A percentile compares a stretch with the other conserved stretches of the same genome.
These are phyloP conservation scores for Acmispon strigosus DNA, from an alignment of 306 rosid genomes.

Conservation along the genomic window DNA sequence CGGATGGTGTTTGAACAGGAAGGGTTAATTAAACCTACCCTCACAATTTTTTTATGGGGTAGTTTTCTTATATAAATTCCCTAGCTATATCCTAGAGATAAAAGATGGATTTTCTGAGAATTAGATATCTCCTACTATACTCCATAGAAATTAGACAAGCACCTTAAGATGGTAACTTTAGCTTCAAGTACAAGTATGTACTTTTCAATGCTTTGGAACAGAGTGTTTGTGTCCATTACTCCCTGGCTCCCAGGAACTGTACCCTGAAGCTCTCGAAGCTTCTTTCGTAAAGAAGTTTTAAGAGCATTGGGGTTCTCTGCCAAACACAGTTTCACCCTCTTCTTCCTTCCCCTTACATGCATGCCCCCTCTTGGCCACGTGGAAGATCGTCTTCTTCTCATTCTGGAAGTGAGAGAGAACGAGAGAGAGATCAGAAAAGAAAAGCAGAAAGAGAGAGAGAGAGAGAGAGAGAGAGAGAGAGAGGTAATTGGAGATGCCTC, in stretches of 20 bases:
- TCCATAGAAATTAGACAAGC: constrained; percentile 53
- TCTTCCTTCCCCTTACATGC: constrained; percentile 43
- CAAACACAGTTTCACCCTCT: constrained; percentile 34
- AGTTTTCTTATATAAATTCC: too few species aligned
- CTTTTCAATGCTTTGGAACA: constrained; percentile 43
- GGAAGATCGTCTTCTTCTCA: constrained; percentile 37
- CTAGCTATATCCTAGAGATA: too few species aligned
- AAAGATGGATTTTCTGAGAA: too few species aligned
- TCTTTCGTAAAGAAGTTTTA: constrained; percentile 23
- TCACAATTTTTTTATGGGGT: too few species aligned
- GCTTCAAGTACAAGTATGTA: constrained; percentile 50
- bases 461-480: neutral
- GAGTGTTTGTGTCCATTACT: constrained; percentile 32
- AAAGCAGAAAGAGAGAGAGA: neutral
- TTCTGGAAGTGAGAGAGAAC: too few species aligned
- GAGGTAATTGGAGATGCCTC: neutral
- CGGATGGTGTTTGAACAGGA: too few species aligned
- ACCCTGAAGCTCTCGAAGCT: constrained; percentile 49
- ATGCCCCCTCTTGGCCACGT: constrained; percentile 29
- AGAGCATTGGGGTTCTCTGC: constrained; percentile 15
- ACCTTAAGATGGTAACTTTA: constrained; percentile 49
- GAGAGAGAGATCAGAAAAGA: neutral
- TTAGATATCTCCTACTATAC: constrained; percentile 11
- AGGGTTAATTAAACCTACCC: too few species aligned
- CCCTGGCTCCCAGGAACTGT: constrained; percentile 43